Conservation (phyloP, 2,329 filamentous ascomycete species). For the Monilinia fructigena region DNA sequence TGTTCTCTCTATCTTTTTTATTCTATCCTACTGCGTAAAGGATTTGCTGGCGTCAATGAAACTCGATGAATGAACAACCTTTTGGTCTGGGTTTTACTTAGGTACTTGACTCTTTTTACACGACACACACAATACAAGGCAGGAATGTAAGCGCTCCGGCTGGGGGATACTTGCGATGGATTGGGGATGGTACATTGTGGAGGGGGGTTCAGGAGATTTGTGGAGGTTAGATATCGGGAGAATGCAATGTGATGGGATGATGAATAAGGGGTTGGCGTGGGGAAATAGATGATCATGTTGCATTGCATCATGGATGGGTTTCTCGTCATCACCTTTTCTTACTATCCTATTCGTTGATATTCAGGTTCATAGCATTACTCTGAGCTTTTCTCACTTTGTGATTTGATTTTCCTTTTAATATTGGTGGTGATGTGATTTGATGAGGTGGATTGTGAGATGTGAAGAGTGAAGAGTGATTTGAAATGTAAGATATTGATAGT, state of each 20-base stretch:
- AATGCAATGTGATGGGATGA: constrained; percentile 20
- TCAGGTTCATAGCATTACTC: constrained; percentile 25
- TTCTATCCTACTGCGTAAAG: constrained; percentile 28
- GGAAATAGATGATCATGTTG: constrained; percentile 16
- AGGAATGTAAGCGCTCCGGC: background rate
- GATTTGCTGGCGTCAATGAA: constrained; percentile 37
- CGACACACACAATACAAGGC: constrained; percentile 22
- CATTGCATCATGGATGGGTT: constrained; percentile 18
- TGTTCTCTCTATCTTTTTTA: constrained; percentile 25
- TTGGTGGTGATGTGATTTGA: background rate
- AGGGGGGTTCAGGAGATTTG: constrained; percentile 10
- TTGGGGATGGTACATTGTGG: background rate
- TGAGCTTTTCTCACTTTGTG: constrained; percentile 21
- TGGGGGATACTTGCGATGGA: constrained; percentile 18
- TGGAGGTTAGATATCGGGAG: constrained; percentile 22
- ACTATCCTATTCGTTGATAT: constrained; percentile 22
- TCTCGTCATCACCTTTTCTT: constrained; percentile 20
- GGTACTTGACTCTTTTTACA: constrained; percentile 25
- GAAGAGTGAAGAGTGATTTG: background rate
- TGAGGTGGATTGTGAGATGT: background rate
- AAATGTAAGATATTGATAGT: background rate
- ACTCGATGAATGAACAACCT: constrained; percentile 24
- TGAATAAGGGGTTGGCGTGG: constrained; percentile 9
- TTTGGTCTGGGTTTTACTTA: constrained; percentile 27
- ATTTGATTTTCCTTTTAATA: background rate